Evolutionary conservation across 2,329 filamentous ascomycete genomes (phyloP), one percentile per base, ranked within the genome.

Genomic region (Sporothrix schenckii): DNA sequence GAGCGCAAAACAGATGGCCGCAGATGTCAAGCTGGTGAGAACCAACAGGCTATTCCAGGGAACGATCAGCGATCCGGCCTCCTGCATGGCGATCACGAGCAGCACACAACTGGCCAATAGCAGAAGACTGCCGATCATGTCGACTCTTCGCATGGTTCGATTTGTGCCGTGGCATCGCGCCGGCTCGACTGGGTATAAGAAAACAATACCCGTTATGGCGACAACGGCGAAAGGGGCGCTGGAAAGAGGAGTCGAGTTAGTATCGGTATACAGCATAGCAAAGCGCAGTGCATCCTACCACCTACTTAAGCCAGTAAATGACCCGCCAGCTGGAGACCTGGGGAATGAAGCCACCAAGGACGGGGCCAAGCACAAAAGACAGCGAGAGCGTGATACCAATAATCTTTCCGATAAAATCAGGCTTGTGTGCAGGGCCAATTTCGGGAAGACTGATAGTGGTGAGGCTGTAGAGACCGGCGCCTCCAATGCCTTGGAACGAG

Each of bases 281-380:
- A 14, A 69, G n/a, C 9, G 11, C 9, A 65, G n/a, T 7, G 4
- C 44, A 47, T 68, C 83, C 60, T 78, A 88, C 86, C 89, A 69
- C 83, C 60, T 78, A 88, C 86, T 89, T 89, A 76, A 89, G 84
- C 76, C 86, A 85, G 76, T 89, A 89, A 52, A 89, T 81, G 80
- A 86, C 87, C 66, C 84, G 81, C 87, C 87, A 89, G 56, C 80
- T 81, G 21, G 82, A 81, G 1, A 81, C 78, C n/a, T 84, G 80
- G 0, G 85, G 83, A 27, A 89, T 84, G 3, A 83, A 79, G 1
- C 87, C 87, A 4, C 87, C 87, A 3, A 89, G 77, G 2, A 89
- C 77, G 0, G 87, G 86, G 0, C 87, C 87, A 0, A 89, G 79
- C 3, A 89, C 82, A 73, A 88, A 88, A 0, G 87, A 85, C 14